Evolutionary conservation across 495 filamentous ascomycete genomes (phyloP).

Genomic region (Penicillium ochrochloron): DNA sequence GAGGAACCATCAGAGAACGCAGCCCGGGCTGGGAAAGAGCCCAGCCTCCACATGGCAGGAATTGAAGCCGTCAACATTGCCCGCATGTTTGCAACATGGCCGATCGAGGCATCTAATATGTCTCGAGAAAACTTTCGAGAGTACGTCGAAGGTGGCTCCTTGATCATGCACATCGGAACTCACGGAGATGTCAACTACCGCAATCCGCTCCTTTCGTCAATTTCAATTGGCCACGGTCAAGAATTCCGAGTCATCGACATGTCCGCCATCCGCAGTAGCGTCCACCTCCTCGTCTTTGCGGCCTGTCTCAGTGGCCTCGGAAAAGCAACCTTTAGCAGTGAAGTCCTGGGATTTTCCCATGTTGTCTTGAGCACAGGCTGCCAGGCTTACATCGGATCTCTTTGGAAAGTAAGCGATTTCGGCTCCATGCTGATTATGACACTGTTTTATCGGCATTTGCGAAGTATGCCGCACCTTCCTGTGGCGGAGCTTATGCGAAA

Average conservation of each 20-base stretch:
- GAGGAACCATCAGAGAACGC: neutral
- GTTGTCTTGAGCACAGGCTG: conserved; percentile 37
- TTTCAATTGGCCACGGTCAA: conserved; percentile 32
- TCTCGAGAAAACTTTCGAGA: conserved; percentile 30
- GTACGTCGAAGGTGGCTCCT: conserved; percentile 28
- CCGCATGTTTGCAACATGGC: conserved; percentile 34
- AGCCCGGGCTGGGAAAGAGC: conserved; percentile 18
- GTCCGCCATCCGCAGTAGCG: conserved; percentile 30
- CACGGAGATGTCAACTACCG: conserved; percentile 32
- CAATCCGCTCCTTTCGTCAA: conserved; percentile 36
- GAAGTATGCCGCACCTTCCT: conserved; percentile 11
- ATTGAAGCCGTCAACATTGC: conserved; percentile 39
- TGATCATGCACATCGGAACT: conserved; percentile 38
- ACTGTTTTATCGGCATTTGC: conserved; percentile 35
- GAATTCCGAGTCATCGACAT: conserved; percentile 38
- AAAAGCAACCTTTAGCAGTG: conserved; percentile 30
- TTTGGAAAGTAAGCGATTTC: conserved; percentile 40
- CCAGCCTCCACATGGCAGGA: conserved; percentile 32
- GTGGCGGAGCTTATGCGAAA: conserved; percentile 27
- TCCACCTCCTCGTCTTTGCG: conserved; percentile 36
- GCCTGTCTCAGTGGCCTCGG: conserved; percentile 38
- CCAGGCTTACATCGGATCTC: conserved; percentile 36
- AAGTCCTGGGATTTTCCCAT: conserved; percentile 38
- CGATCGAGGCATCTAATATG: conserved; percentile 33
- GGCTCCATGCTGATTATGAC: conserved; percentile 40